Evolutionary conservation across 2,329 filamentous ascomycete genomes (phyloP), one percentile per base, ranked within the genome.

Genomic region (Scedosporium boydii): DNA sequence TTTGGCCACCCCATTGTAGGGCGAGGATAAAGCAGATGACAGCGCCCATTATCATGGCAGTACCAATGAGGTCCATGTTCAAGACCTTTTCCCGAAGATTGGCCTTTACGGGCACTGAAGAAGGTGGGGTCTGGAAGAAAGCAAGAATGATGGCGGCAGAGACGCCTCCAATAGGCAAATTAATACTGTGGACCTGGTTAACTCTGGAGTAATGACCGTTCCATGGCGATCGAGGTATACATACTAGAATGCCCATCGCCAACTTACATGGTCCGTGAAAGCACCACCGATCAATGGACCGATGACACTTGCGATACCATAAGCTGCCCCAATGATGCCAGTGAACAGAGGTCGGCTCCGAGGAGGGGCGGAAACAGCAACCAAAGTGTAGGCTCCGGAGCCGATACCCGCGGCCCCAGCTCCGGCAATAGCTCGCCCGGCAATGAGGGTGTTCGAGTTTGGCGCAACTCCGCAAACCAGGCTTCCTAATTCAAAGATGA

Each of bases 401-500:
- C 75, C 76, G 7, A 84, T 69, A 12, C 78, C 83, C 16, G 82
- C 78, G 6, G 78, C 78, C 1, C 75, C 73, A 26, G 81, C 71
- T 38, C 75, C 76, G 7, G 77, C 75, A 27, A 82, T 78, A 61
- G 80, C 80, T 56, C 80, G 78, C 59, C 80, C 81, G 67, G 77
- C 77, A 62, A 83, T 80, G 27, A 82, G 76, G 57, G 80, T 73
- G 44, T 75, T 75, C 29, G 79, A 76, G 65, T 76, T 76, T 62
- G 77, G 77, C 2, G 79, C 77, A 4, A 63, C 29, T 38, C 69
- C 74, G 66, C 82, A 85, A 63, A 86, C 74, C 26, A 82, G 69
- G 38, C 76, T 79, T 18, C 83, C 82, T 5, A 84, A 62, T 68
- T 84, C 82, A 62, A 87, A 84, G 61, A 84, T 73, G 59, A 77